phyloP scores from a whole-genome alignment of 345 rosid species.

The Citrus inodora region DNA sequence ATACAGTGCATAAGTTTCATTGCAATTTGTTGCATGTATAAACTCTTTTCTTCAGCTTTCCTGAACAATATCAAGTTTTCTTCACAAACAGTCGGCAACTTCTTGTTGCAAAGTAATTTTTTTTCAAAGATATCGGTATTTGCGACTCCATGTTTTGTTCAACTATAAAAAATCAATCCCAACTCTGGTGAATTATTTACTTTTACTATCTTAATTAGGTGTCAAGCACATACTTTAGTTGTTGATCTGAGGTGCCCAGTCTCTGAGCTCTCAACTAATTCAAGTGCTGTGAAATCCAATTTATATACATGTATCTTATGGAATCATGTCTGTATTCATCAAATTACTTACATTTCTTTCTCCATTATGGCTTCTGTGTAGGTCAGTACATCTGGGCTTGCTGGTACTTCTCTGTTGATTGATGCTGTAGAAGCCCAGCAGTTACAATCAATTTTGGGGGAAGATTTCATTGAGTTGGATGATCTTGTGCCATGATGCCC shows the following conservation, averaged over 20 bases:
- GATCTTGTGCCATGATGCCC: conserved; percentile 32
- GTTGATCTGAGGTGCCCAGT: background rate
- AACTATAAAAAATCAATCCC: background rate
- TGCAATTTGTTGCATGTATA: background rate
- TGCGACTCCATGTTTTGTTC: background rate
- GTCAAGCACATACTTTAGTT: background rate
- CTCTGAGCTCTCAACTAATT: background rate
- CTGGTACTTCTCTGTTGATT: conserved; percentile 3
- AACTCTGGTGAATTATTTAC: background rate
- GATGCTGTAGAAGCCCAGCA: conserved; percentile 12
- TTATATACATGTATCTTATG: background rate
- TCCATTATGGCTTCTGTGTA: conserved; percentile 14
- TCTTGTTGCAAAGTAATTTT: background rate
- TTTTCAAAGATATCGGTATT: background rate
- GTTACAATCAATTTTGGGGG: conserved; percentile 27
- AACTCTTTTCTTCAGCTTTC: background rate
- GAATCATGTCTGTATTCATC: background rate
- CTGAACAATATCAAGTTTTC: background rate
- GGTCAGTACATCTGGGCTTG: conserved; percentile 29
- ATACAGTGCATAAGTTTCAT: background rate
- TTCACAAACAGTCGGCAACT: background rate
- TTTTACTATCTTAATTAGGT: no score
- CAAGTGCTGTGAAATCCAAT: background rate
- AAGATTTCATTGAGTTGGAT: conserved; percentile 42
- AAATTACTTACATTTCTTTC: background rate